Conservation (phyloP, 345 rosid species). For the Eucalyptus regnans region DNA sequence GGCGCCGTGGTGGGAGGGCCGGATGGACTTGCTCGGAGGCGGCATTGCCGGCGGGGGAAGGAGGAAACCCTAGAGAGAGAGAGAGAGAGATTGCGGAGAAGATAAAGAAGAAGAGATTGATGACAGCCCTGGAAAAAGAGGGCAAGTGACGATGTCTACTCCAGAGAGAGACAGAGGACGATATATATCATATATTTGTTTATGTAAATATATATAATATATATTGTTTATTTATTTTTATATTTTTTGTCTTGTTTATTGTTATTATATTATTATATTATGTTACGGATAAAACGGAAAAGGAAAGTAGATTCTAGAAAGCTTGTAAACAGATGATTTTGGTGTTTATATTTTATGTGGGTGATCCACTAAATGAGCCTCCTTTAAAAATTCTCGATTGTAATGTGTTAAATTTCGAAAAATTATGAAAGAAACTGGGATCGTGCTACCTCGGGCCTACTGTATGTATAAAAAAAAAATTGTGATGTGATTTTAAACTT, state of each 20-base stretch:
- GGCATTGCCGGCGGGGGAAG: conserved; percentile 8
- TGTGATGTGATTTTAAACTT: neutral
- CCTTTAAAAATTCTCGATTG: neutral
- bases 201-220: no score
- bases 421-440: neutral
- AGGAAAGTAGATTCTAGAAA: neutral
- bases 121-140: neutral
- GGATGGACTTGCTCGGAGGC: conserved; percentile 19
- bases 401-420: neutral
- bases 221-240: no score
- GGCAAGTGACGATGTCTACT: neutral
- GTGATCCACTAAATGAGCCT: neutral
- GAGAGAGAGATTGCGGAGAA: neutral
- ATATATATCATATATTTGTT: no score
- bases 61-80: neutral
- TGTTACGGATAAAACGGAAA: neutral
- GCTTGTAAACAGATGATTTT: neutral
- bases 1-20: neutral
- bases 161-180: neutral
- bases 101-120: neutral
- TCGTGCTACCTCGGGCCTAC: neutral
- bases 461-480: neutral
- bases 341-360: no score
- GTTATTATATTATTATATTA: no score
- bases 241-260: no score